Base-by-base conservation (phyloP, 1,284 basidiomycete genomes). In the Prillingera fragicola region DNA sequence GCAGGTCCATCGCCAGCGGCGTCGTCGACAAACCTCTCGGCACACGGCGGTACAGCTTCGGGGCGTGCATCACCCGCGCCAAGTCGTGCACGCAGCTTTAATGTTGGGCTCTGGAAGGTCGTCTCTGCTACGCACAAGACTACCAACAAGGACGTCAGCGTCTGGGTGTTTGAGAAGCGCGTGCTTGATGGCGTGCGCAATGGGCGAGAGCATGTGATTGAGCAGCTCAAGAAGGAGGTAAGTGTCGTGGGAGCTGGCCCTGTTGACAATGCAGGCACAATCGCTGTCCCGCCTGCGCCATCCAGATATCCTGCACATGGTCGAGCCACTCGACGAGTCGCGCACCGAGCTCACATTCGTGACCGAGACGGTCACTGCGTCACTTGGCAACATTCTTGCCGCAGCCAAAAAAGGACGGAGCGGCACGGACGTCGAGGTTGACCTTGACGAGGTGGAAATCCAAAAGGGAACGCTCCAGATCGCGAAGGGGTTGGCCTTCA, bases 281-380 rank as follows among this genome's bases (percentile, higher is more conserved):
- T 84, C 89, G 1, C 74, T 97, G 22, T 82, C 87, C 18, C 80
- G 85, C 51, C 73, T 98, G 34, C 78, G 94, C 19, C 95, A 98
- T 73, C 94, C 94, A 3, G 94, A 87, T 55, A 83, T 99, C 43
- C 76, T 99, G 80, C 94, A 98, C 73, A 89, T 97, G 80, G 91
- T 95, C 21, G 94, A 99, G 71, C 92, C 94, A n/a, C 73, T 96
- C 33, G 92, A 97, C 70, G 94, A 98, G 67, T 86, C 90, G 0
- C 77, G 91, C 47, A 68, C 75, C 36, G 87, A 92, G 57, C 74
- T 97, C 35, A 82, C 85, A 17, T 98, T 96, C 61, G 94, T 92
- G 2, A 96, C 94, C 1, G 95, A 98, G 64, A 83, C 83, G 21
- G 73, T 95, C 31, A 72, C 88, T 4, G 84, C 87, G 0, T 85